A percentile compares a stretch with the other conserved stretches of the same genome.
phyloP scores from a whole-genome alignment of 331 rosid genomes.

The Rosa hybrid region DNA sequence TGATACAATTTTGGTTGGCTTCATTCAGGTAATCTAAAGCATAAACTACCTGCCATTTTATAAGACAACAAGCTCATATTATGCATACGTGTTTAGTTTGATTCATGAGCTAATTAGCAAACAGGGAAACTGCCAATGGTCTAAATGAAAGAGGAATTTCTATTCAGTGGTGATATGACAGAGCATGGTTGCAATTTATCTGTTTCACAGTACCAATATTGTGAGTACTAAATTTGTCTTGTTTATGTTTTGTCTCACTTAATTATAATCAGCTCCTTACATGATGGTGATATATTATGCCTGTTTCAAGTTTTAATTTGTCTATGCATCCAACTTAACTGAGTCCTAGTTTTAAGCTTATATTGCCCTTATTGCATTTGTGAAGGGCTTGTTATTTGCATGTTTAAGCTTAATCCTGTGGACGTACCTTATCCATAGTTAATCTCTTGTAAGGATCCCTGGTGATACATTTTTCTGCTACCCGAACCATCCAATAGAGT shows the following conservation, averaged over 20 bases:
- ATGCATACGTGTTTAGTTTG: background rate
- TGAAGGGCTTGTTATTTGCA: background rate
- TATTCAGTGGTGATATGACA: background rate
- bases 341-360: background rate
- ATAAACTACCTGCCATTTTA: slow-evolving; percentile 46
- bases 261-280: background rate
- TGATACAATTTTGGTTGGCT: slow-evolving; percentile 26
- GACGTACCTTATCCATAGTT: slow-evolving; percentile 54
- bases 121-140: background rate
- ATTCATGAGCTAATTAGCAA: background rate
- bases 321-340: background rate
- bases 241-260: background rate
- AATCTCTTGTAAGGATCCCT: slow-evolving; percentile 62
- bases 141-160: background rate
- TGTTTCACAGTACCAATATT: background rate
- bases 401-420: background rate
- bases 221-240: background rate
- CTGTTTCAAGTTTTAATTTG: background rate
- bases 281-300: background rate
- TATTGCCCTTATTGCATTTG: background rate
- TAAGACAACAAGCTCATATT: background rate
- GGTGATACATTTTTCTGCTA: slow-evolving; percentile 64
- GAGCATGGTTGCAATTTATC: background rate
- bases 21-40: slow-evolving; percentile 43
- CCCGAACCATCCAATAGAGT: slow-evolving; percentile 71